Conservation (phyloP, 495 filamentous ascomycete species). For the Articulospora tetracladia region DNA sequence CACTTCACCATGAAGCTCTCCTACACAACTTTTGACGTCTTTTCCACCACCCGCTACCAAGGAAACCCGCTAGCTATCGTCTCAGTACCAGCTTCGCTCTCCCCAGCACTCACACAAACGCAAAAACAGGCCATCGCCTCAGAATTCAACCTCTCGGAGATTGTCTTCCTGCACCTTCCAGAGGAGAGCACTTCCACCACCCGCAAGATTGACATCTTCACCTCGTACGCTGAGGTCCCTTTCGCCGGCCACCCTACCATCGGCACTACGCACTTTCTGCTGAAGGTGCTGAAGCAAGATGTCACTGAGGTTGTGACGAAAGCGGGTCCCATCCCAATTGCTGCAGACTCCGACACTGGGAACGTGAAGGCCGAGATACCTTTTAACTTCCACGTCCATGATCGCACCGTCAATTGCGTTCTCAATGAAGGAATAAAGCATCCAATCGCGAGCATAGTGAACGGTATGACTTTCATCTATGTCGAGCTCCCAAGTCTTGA, state of each 20-base stretch:
- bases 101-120: conserved; percentile 30
- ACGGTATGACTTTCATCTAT: conserved; percentile 65
- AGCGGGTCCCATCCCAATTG: conserved; percentile 52
- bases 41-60: conserved; percentile 50
- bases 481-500: conserved; percentile 45
- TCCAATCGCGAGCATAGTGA: conserved; percentile 43
- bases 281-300: conserved; percentile 12
- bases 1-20: not conserved
- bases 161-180: conserved; percentile 65
- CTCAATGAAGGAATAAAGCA: conserved; percentile 24
- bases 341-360: conserved; percentile 29
- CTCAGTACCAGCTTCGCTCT: conserved; percentile 34
- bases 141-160: conserved; percentile 87
- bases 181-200: conserved; percentile 8
- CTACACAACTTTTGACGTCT: conserved; percentile 61
- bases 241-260: conserved; percentile 59
- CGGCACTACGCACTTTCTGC: not conserved
- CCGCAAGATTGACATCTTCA: conserved; percentile 68
- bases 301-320: conserved; percentile 39
- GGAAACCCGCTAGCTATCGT: conserved; percentile 74
- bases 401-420: conserved; percentile 62
- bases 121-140: conserved; percentile 62
- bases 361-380: conserved; percentile 53
- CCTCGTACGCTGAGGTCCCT: conserved; percentile 54
- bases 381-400: conserved; percentile 65